Percentiles rank a stretch among this genome's conserved stretches.
Evolutionary conservation across 2,329 filamentous ascomycete species (phyloP).

Genomic region (Metarhizium humberi): DNA sequence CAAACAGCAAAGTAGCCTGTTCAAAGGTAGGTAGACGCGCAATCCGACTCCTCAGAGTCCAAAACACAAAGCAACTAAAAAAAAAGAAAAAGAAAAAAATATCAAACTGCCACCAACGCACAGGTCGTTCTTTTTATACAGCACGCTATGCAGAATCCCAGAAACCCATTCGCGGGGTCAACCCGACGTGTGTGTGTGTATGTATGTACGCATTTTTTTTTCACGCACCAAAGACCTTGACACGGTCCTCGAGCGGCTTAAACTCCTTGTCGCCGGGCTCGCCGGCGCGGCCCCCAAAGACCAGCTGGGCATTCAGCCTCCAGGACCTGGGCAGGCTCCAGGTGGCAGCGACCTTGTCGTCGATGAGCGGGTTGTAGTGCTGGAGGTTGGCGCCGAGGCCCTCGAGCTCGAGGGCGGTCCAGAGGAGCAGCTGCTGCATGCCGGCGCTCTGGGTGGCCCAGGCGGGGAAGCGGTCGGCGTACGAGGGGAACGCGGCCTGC

Average conservation of each 20-base stretch:
- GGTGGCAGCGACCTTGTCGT: conserved; percentile 56
- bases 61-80: not conserved
- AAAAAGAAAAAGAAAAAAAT: not conserved
- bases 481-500: conserved; percentile 60
- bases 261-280: conserved; percentile 55
- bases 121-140: not conserved
- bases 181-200: no score
- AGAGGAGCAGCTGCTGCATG: conserved; percentile 71
- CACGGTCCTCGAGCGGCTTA: conserved; percentile 53
- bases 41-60: no score
- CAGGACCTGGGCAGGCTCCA: conserved; percentile 67
- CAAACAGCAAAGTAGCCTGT: not conserved
- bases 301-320: conserved; percentile 74
- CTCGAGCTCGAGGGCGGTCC: conserved; percentile 75
- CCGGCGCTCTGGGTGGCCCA: conserved; percentile 71
- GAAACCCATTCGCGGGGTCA: not conserved
- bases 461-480: conserved; percentile 68
- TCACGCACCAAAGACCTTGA: conserved; percentile 53
- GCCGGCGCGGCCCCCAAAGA: conserved; percentile 61
- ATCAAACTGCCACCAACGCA: not conserved
- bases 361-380: conserved; percentile 85
- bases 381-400: conserved; percentile 83
- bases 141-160: not conserved
- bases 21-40: no score
- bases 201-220: no score